Base-by-base conservation (phyloP, 2,329 filamentous ascomycete genomes). In the Xylaria arbuscula region DNA sequence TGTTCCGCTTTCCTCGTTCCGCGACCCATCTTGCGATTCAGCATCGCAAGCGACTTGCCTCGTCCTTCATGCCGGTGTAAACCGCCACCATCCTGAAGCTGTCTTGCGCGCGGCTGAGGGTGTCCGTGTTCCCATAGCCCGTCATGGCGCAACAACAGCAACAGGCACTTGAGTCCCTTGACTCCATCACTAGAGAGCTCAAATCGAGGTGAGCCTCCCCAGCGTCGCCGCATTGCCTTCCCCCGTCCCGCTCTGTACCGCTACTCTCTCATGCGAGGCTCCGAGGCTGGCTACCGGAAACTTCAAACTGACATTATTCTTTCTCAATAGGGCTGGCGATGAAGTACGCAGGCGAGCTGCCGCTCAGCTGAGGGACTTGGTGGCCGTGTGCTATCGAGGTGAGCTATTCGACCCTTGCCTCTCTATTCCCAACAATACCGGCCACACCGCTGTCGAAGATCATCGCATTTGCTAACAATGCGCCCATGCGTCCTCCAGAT, bases 361-460 rank as follows among this genome's bases (percentile, higher is more conserved):
- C 45, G 77, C 81, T 53, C 83, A 87, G 77, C 81, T 89, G 62
- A 82, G 85, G 70, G 86, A 89, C 64, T 80, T 89, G 53, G 86
- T 89, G 17, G 81, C 80, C 10, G 78, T 85, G 13, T 87, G 85
- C 71, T 85, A 88, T 71, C 82, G 87, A 83, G 87, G 87, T 88
- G 73, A 59, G 80, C 63, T 55, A 34, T 51, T 61, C 50, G 10
- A 28, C 22, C 32, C 28, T 60, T 22, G 24, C 24, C 36, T 62
- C 36, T 62, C 11, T 50, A 17, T 34, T 48, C 22, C 1, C 45
- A 19, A 34, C 24, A n/a, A n/a, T n/a, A 42, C 28, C 40, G 40
- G 8, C 17, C 40, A n/a, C 32, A 13, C 34, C 28, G 22, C 47
- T 40, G 10, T 45, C 3, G n/a, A 2, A 8, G 17, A 55, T 50